Percentiles rank a stretch among this genome's conserved stretches.
Conservation (phyloP, 306 rosid genomes). For the Trifolium fragiferum region DNA sequence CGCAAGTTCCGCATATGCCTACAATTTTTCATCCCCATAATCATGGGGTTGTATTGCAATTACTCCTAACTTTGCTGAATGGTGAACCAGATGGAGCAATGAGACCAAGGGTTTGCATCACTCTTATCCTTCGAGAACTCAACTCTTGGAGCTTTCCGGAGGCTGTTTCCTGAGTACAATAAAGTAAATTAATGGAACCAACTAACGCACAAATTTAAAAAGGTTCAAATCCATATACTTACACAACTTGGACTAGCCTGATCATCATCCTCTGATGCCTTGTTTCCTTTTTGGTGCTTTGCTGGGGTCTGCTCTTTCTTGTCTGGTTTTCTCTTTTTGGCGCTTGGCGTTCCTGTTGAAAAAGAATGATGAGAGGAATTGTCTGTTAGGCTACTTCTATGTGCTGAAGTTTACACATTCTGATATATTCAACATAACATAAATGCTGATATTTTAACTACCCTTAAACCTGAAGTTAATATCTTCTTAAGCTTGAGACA, state of each 20-base stretch:
- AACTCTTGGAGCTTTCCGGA: slow-evolving; percentile 52
- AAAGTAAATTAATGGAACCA: slow-evolving; percentile 11
- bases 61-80: slow-evolving; percentile 41
- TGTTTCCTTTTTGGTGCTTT: background rate
- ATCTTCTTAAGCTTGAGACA: background rate
- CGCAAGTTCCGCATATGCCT: slow-evolving; percentile 16
- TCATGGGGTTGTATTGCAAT: slow-evolving; percentile 16
- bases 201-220: background rate
- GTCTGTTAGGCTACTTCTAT: background rate
- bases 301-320: background rate
- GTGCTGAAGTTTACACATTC: slow-evolving; percentile 20
- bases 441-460: background rate
- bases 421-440: slow-evolving; percentile 14
- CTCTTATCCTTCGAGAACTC: slow-evolving; percentile 62
- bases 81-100: slow-evolving; percentile 70
- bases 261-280: slow-evolving; percentile 22
- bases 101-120: slow-evolving; percentile 74
- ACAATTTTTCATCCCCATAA: background rate
- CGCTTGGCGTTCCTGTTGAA: slow-evolving; percentile 33
- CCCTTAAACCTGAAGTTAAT: slow-evolving; percentile 5
- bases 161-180: slow-evolving; percentile 46
- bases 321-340: slow-evolving; percentile 34
- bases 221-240: slow-evolving; percentile 25
- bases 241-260: slow-evolving; percentile 42
- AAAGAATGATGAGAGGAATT: background rate